Conservation (phyloP, 495 filamentous ascomycete species). For the Talaromyces stipitatus region DNA sequence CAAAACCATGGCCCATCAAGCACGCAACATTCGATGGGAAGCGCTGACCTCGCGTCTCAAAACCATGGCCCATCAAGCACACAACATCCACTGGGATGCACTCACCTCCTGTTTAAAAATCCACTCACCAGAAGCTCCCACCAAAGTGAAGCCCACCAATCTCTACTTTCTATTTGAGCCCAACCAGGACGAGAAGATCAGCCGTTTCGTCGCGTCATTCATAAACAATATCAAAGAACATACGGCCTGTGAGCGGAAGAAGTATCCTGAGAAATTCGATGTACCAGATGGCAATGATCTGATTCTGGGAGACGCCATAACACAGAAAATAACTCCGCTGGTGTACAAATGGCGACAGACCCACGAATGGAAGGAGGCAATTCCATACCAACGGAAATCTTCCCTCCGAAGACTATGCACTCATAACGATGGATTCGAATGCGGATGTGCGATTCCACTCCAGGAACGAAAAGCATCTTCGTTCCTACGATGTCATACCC, state of each 20-base stretch:
- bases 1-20: not conserved
- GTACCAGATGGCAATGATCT: not conserved
- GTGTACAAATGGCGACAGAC: not conserved
- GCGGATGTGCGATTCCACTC: constrained; percentile 5
- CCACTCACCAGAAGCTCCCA: not conserved
- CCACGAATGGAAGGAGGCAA: not conserved
- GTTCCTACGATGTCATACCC: constrained; percentile 3
- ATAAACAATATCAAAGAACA: not conserved
- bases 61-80: not conserved
- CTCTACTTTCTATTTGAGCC: not conserved
- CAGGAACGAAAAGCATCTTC: constrained; percentile 11
- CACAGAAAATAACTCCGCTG: not conserved
- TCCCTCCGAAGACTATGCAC: not conserved
- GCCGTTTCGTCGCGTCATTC: not conserved
- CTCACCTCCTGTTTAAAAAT: not conserved
- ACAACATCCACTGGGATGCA: not conserved
- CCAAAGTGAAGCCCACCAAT: not conserved
- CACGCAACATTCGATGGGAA: not conserved
- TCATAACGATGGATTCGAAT: not conserved
- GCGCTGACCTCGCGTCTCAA: not conserved
- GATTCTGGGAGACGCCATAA: not conserved
- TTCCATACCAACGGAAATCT: not conserved
- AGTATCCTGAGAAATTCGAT: not conserved
- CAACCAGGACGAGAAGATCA: not conserved
- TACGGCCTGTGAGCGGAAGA: not conserved